phyloP scores from a whole-genome alignment of 2,329 filamentous ascomycete species.

The Talaromyces islandicus region DNA sequence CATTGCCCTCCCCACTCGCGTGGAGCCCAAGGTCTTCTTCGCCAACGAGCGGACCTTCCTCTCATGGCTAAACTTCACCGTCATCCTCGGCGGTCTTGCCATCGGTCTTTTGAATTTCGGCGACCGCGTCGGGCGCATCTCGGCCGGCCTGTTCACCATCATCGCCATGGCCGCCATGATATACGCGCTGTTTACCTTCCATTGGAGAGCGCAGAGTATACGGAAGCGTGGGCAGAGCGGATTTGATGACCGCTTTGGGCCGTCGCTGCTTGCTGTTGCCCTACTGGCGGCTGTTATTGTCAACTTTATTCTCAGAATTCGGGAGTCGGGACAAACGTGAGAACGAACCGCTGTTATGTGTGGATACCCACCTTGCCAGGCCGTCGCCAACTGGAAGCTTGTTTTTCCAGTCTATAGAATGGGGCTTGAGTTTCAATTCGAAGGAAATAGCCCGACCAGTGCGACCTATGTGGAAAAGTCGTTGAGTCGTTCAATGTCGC shows the following conservation, averaged over 20 bases:
- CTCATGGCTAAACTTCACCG: conserved; percentile 99
- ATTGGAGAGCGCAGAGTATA: conserved; percentile 94
- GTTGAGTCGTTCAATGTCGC: not conserved
- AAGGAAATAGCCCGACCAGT: not conserved
- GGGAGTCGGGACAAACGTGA: conserved; percentile 14
- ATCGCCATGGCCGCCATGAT: conserved; percentile 94
- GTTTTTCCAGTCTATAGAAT: not conserved
- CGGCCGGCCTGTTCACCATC: conserved; percentile 84
- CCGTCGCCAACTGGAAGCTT: not conserved
- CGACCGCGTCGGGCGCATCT: conserved; percentile 89
- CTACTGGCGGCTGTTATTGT: conserved; percentile 85
- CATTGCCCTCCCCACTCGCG: conserved; percentile 93
- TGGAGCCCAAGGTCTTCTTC: conserved; percentile 99
- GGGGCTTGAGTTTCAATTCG: not conserved
- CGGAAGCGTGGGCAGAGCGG: conserved; percentile 84
- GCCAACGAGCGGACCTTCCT: conserved; percentile 99
- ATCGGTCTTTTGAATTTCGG: conserved; percentile 98
- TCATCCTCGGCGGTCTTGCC: conserved; percentile 92
- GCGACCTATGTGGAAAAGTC: not conserved
- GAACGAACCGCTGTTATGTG: not conserved
- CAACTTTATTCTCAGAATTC: conserved; percentile 77
- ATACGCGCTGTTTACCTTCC: conserved; percentile 90
- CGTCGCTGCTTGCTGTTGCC: conserved; percentile 81
- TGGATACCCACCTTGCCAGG: not conserved
- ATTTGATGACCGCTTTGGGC: conserved; percentile 93